These are phyloP conservation scores for Naganishia vaughanmartiniae DNA, from an alignment of 768 basidiomycete genomes.

Conservation along the genomic window DNA sequence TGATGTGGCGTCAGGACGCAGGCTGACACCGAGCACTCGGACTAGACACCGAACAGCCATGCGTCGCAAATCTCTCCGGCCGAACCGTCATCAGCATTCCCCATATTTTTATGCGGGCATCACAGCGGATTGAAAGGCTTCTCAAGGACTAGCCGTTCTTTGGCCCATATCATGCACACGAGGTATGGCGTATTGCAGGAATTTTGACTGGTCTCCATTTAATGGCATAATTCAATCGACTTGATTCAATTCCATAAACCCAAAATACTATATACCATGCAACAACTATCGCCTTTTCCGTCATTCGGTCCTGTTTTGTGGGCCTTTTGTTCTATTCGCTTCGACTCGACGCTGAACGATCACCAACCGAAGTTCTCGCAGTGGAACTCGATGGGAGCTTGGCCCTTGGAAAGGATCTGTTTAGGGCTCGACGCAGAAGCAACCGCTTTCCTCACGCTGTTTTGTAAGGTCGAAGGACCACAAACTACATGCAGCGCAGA, in stretches of 20 bases:
- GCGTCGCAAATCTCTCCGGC: too few relatives aligned
- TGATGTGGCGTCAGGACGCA: too few relatives aligned
- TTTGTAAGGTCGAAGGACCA: conserved; percentile 27
- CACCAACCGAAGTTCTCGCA: conserved; percentile 34
- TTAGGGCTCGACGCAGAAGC: conserved; percentile 1
- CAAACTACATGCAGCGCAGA: conserved; percentile 22
- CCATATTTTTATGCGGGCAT: too few relatives aligned
- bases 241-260: background rate
- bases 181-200: too few relatives aligned
- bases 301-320: background rate
- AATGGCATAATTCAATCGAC: background rate
- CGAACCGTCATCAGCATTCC: too few relatives aligned
- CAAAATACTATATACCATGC: conserved; percentile 1
- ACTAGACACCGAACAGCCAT: too few relatives aligned
- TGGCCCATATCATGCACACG: too few relatives aligned
- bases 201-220: background rate
- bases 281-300: background rate
- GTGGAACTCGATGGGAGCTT: conserved; percentile 26
- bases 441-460: conserved; percentile 8
- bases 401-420: conserved; percentile 23
- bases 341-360: background rate
- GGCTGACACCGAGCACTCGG: too few relatives aligned
- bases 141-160: too few relatives aligned
- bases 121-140: too few relatives aligned
- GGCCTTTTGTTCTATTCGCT: background rate